phyloP scores from a whole-genome alignment of 768 basidiomycete genomes.

The Lyophyllum shimeji region DNA sequence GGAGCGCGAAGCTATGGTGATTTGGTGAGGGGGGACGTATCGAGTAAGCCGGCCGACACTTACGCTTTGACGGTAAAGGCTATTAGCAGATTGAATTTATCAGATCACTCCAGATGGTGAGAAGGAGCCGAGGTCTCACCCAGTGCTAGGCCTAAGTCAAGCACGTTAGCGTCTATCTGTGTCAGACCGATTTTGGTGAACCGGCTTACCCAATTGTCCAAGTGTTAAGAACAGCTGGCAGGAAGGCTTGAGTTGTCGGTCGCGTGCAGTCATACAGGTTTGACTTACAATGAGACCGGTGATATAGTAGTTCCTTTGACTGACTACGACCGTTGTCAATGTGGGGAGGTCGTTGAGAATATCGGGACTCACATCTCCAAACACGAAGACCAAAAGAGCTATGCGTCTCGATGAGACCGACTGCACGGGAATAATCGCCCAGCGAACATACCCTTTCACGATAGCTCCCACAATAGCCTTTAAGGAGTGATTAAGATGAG shows the following conservation, averaged over 20 bases:
- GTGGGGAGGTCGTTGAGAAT: background rate
- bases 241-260: background rate
- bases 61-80: conserved; percentile 49
- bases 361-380: conserved; percentile 53
- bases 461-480: conserved; percentile 57
- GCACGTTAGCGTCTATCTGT: background rate
- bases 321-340: conserved; percentile 39
- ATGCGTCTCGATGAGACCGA: conserved; percentile 1
- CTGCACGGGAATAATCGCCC: background rate
- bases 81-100: conserved; percentile 5
- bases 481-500: background rate
- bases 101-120: background rate
- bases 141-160: conserved; percentile 33
- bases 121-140: conserved; percentile 26
- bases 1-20: conserved; percentile 36
- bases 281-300: conserved; percentile 52
- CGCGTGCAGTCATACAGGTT: background rate
- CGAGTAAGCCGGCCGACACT: conserved; percentile 8
- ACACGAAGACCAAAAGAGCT: conserved; percentile 62
- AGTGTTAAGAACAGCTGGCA: conserved; percentile 44
- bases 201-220: conserved; percentile 46
- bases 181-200: background rate
- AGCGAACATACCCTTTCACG: conserved; percentile 45
- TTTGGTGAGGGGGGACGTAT: background rate
- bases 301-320: conserved; percentile 51